Conservation (phyloP, 2,329 filamentous ascomycete species). For the Fusarium goolgardi region DNA sequence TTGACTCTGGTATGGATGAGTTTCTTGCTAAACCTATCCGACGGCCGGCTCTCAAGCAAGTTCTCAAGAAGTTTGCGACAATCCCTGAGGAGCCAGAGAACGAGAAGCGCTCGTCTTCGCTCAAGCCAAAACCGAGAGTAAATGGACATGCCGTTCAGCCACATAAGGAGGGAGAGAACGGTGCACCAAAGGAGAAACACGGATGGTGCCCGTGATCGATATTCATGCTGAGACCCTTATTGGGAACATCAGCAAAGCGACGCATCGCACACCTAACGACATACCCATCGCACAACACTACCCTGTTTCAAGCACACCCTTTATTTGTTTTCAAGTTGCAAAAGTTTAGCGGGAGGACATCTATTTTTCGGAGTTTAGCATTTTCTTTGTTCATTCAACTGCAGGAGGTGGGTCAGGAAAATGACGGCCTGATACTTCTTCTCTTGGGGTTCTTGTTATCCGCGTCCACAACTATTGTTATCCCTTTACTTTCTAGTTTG, state of each 20-base stretch:
- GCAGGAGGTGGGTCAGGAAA: slow-evolving; percentile 24
- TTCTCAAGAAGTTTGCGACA: slow-evolving; percentile 84
- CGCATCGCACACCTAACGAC: background rate
- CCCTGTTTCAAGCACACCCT: slow-evolving; percentile 7
- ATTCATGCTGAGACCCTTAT: background rate
- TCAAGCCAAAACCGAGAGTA: slow-evolving; percentile 30
- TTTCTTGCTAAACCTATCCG: slow-evolving; percentile 83
- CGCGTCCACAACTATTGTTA: slow-evolving; percentile 5
- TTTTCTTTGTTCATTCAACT: slow-evolving; percentile 14
- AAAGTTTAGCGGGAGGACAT: slow-evolving; percentile 39
- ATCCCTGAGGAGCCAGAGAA: slow-evolving; percentile 74
- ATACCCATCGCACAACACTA: background rate
- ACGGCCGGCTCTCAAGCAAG: slow-evolving; percentile 85
- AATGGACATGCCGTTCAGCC: slow-evolving; percentile 34
- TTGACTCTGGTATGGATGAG: slow-evolving; percentile 92
- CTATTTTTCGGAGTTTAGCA: slow-evolving; percentile 29
- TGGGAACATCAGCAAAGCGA: slow-evolving; percentile 11
- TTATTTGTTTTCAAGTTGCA: slow-evolving; percentile 21
- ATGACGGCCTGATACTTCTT: slow-evolving; percentile 13
- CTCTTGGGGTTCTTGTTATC: slow-evolving; percentile 8
- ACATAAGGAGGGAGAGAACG: slow-evolving; percentile 28
- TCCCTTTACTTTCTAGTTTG: background rate
- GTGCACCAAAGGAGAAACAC: slow-evolving; percentile 36
- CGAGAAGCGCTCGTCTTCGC: slow-evolving; percentile 35
- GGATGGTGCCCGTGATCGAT: slow-evolving; percentile 15